Conservation (phyloP, 2,329 filamentous ascomycete genomes). For the Teratosphaeria zuluensis region DNA sequence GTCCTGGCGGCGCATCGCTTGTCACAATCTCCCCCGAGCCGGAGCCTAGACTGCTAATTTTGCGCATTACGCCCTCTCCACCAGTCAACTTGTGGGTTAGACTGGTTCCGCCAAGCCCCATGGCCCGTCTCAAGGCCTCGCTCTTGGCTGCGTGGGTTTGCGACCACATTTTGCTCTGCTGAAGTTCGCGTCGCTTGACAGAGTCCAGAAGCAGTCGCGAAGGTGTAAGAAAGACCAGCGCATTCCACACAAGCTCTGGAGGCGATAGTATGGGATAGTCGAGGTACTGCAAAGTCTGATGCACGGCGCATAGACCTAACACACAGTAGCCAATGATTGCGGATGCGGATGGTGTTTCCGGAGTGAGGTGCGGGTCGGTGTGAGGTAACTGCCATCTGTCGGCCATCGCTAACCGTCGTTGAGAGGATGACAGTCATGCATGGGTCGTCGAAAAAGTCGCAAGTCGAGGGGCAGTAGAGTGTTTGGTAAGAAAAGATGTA, state of each 20-base stretch:
- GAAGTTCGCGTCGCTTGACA: slow-evolving; percentile 30
- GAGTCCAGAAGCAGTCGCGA: slow-evolving; percentile 47
- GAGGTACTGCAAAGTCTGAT: slow-evolving; percentile 21
- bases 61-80: slow-evolving; percentile 27
- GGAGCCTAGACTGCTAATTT: slow-evolving; percentile 11
- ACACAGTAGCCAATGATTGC: slow-evolving; percentile 17
- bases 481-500: not conserved
- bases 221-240: slow-evolving; percentile 48
- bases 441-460: not conserved
- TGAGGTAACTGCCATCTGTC: slow-evolving; percentile 8
- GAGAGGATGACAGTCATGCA: not conserved
- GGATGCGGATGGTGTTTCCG: not conserved
- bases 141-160: slow-evolving; percentile 28
- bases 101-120: slow-evolving; percentile 30
- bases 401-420: slow-evolving; percentile 11
- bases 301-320: slow-evolving; percentile 21
- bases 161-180: slow-evolving; percentile 19
- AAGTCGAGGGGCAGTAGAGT: not conserved
- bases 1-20: slow-evolving; percentile 44
- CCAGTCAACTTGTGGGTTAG: slow-evolving; percentile 27
- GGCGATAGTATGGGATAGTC: slow-evolving; percentile 28
- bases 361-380: slow-evolving; percentile 9
- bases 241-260: slow-evolving; percentile 50
- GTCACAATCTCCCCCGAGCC: slow-evolving; percentile 9
- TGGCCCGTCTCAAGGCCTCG: slow-evolving; percentile 26